A percentile compares a stretch with the other conserved stretches of the same genome.
These are phyloP conservation scores for Amanita subjunquillea DNA, from an alignment of 768 basidiomycete genomes.

Conservation along the genomic window DNA sequence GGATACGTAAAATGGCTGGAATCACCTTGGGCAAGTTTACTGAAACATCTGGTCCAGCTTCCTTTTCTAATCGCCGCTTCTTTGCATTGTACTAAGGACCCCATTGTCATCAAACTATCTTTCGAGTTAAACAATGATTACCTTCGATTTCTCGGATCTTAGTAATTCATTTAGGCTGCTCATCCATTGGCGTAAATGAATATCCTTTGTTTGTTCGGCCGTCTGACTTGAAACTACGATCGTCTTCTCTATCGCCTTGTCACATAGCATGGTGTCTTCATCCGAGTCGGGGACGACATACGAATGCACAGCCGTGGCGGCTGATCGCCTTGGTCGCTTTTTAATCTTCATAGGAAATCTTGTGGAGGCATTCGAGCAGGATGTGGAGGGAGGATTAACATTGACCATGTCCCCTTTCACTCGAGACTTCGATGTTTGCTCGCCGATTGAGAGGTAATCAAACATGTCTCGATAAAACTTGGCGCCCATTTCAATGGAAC, in stretches of 20 bases:
- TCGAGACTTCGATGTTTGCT: constrained; percentile 13
- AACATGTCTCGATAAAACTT: constrained; percentile 63
- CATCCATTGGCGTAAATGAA: constrained; percentile 55
- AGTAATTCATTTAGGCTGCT: constrained; percentile 49
- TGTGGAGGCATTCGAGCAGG: constrained; percentile 11
- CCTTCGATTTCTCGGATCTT: constrained; percentile 65
- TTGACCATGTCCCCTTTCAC: constrained; percentile 8
- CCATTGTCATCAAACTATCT: constrained; percentile 2
- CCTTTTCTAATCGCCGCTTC: constrained; percentile 45
- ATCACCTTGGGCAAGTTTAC: constrained; percentile 49
- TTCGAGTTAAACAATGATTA: constrained; percentile 12
- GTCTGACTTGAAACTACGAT: background rate
- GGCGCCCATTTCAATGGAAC: constrained; percentile 53
- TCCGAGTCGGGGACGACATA: constrained; percentile 65
- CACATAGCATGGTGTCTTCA: constrained; percentile 40
- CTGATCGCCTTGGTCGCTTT: constrained; percentile 54
- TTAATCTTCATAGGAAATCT: constrained; percentile 17
- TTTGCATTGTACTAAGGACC: constrained; percentile 47
- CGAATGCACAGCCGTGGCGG: constrained; percentile 40
- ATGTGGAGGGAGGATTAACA: constrained; percentile 33
- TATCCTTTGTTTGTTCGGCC: constrained; percentile 23
- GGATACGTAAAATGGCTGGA: constrained; percentile 5
- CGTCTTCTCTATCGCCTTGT: background rate
- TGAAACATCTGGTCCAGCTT: constrained; percentile 30
- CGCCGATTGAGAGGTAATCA: constrained; percentile 42